Conservation (phyloP, 2,329 filamentous ascomycete species). For the Torrubiellomyces zombiae region DNA sequence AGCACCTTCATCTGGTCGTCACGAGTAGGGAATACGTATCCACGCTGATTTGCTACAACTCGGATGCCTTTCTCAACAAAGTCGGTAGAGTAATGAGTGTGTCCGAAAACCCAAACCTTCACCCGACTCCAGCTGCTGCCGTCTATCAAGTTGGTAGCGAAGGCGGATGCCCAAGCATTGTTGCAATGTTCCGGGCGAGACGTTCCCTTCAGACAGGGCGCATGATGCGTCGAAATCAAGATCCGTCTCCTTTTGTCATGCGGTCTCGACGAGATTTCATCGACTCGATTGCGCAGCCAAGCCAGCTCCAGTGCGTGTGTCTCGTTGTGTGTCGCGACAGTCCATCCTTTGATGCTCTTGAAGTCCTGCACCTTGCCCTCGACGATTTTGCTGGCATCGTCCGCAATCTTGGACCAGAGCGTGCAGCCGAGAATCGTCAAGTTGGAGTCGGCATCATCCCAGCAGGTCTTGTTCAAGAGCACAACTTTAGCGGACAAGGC, state of each 20-base stretch:
- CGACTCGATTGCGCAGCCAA: conserved; percentile 27
- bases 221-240: conserved; percentile 40
- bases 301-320: conserved; percentile 27
- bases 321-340: conserved; percentile 28
- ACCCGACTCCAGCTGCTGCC: conserved; percentile 16
- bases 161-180: conserved; percentile 30
- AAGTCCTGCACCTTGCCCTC: conserved; percentile 34
- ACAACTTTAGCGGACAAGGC: conserved; percentile 19
- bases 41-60: conserved; percentile 29
- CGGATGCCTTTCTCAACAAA: conserved; percentile 15
- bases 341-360: conserved; percentile 34
- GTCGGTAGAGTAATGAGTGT: conserved; percentile 28
- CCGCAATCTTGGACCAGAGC: conserved; percentile 34
- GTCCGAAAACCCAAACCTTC: conserved; percentile 28
- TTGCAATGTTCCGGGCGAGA: conserved; percentile 29
- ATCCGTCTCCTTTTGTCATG: conserved; percentile 12
- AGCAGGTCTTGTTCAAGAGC: conserved; percentile 25
- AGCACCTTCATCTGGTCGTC: no score
- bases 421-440: conserved; percentile 41
- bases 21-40: conserved; percentile 21
- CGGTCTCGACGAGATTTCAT: conserved; percentile 4
- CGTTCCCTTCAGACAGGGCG: conserved; percentile 30
- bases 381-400: conserved; percentile 21
- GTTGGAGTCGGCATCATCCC: conserved; percentile 20
- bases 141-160: conserved; percentile 29